Evolutionary conservation across 2,329 filamentous ascomycete species (phyloP), one percentile per base, ranked within the genome.

Genomic region (Zymoseptoria passerinii): DNA sequence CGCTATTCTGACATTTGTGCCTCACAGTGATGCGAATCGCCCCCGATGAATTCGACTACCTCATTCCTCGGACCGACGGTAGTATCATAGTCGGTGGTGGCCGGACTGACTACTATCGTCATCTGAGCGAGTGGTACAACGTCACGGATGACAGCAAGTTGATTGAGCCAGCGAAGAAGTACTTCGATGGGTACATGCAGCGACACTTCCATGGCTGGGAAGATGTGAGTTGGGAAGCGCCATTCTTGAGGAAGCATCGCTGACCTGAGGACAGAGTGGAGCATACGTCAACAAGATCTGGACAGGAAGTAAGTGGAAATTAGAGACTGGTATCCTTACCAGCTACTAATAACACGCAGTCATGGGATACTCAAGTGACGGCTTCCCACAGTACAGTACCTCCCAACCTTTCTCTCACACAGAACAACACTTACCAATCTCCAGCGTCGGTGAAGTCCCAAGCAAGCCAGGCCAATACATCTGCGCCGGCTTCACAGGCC

Each of bases 181-280:
- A 81, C 64, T 82, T 80, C 60, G 71, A 77, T 20, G 71, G 71
- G 0, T 80, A 79, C 56, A 81, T 81, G 75, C 76, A 78, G 59
- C 67, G 72, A 4, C 73, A 73, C 52, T 81, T 81, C 56, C 66
- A 60, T 0, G 80, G 79, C 0, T 83, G 79, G 80, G 76, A 80
- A 52, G 62, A 74, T 20, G 49, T 50, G 19, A 8, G 49, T 50
- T 48, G 40, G 48, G n/a, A 28, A 52, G 23, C 28, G 19, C 3
- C 50, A 28, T 28, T 8, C 28, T 18, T 20, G 49, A 4, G 16
- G 10, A 20, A 7, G 8, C 4, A 7, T 20, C 18, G 8, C 49
- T 50, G 49, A 50, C 50, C 28, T 28, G n/a, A 13, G 23, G 28
- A 6, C 23, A 52, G n/a, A 63, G 58, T 50, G 63, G 60, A 28